Conservation (phyloP, 2,329 filamentous ascomycete species). For the Fusarium albosuccineum region DNA sequence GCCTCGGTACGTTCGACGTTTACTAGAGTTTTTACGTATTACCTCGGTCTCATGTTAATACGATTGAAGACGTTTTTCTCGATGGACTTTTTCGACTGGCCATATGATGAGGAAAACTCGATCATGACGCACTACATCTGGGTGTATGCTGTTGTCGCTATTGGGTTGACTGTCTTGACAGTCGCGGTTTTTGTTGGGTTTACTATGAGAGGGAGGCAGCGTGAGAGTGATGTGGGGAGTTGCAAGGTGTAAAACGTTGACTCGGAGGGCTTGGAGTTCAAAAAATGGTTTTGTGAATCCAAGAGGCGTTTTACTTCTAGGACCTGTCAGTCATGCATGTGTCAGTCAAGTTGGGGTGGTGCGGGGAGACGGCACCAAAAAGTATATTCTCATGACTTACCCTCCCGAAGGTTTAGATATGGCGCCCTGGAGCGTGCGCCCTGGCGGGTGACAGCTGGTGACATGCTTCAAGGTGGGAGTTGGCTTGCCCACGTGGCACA, state of each 20-base stretch:
- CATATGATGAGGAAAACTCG: accelerated
- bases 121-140: not conserved
- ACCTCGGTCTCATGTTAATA: not conserved
- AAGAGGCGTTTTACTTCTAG: no score
- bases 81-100: slow-evolving; percentile 22
- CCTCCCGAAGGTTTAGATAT: no score
- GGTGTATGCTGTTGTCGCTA: slow-evolving; percentile 14
- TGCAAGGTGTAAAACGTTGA: not conserved
- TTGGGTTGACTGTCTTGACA: not conserved
- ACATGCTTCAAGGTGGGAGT: no score
- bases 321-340: no score
- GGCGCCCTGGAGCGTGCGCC: no score
- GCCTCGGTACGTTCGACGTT: not conserved
- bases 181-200: not conserved
- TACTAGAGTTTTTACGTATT: accelerated
- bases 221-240: not conserved
- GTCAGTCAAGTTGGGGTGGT: no score
- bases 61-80: not conserved
- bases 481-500: no score
- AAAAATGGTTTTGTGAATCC: no score
- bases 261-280: no score
- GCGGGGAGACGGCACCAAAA: no score
- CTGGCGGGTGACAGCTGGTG: no score
- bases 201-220: not conserved
- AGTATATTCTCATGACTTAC: no score